Base-by-base conservation (phyloP, 352 stramenopile genomes). In the Pythium vanterpoolii region DNA sequence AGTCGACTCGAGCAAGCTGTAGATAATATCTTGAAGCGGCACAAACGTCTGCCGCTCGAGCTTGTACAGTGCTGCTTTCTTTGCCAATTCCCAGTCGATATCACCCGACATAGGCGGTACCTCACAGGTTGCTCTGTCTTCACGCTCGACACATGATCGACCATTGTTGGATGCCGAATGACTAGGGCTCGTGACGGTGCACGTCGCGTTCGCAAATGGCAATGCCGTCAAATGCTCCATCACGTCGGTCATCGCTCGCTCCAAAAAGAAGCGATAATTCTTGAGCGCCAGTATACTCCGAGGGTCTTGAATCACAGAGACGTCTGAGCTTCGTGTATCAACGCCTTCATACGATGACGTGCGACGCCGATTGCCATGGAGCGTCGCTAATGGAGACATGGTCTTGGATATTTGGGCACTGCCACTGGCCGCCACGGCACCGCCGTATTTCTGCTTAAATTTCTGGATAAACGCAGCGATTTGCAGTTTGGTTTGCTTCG, bases 251-350 rank as follows among this genome's bases (percentile, higher is more conserved):
- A 92, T 64, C 9, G 77, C 73, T 27, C 78, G 71, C 60, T 92
- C 83, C 21, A 92, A 36, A 48, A 88, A 92, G 45, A 88, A 87
- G 0, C 83, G 77, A 56, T 89, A 92, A 50, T 78, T 86, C 60
- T 87, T 87, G 1, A 92, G 48, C 1, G 83, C 83, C 11, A 83
- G 44, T 28, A 89, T 28, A 60, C 76, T 82, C 9, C 77, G 73
- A 6, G 73, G 68, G 36, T 89, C 74, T 31, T 83, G 74, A 36
- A 82, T 49, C 11, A 56, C 47, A 5, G 55, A 57, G 4, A 67
- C 50, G 16, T 61, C 49, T 2, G 60, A 62, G 7, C 33, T 4
- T 4, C 45, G 36, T 8, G 46, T 49, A 53, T 73, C 8, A 6
- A 56, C 47, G 26, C 57, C 48, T 53, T 57, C 47, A 23, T 64